Evolutionary conservation across 495 filamentous ascomycete genomes (phyloP).

Genomic region (Aspergillus carlsbadensis): DNA sequence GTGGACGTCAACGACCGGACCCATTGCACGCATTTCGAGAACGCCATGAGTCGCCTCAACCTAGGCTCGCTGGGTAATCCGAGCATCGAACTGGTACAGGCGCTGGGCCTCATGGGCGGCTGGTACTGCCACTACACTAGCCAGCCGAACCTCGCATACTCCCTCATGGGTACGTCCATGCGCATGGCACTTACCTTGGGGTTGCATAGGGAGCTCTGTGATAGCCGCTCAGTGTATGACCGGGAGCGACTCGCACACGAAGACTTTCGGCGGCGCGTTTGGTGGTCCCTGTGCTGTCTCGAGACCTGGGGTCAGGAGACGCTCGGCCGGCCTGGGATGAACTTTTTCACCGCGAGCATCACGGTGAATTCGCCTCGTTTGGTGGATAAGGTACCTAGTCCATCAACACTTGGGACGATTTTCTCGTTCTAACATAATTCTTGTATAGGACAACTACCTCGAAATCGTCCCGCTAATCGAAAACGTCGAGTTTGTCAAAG

Average conservation of each 20-base stretch:
- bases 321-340: conserved; percentile 70
- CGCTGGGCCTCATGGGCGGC: conserved; percentile 63
- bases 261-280: conserved; percentile 67
- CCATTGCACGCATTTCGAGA: conserved; percentile 69
- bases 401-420: not conserved
- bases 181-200: conserved; percentile 42
- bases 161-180: conserved; percentile 11
- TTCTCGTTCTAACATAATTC: not conserved
- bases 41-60: conserved; percentile 60
- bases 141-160: conserved; percentile 64
- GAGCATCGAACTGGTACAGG: conserved; percentile 65
- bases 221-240: conserved; percentile 33
- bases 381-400: not conserved
- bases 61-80: not conserved
- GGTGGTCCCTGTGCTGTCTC: conserved; percentile 78
- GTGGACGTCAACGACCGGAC: conserved; percentile 53
- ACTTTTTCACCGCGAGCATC: conserved; percentile 68
- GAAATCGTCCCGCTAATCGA: conserved; percentile 60
- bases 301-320: conserved; percentile 78
- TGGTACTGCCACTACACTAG: conserved; percentile 75
- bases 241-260: not conserved
- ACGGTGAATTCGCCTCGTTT: conserved; percentile 61
- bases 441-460: not conserved
- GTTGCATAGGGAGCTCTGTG: conserved; percentile 63
- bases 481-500: conserved; percentile 70